Conservation (phyloP, 768 basidiomycete genomes). For the Agaricus bisporus region DNA sequence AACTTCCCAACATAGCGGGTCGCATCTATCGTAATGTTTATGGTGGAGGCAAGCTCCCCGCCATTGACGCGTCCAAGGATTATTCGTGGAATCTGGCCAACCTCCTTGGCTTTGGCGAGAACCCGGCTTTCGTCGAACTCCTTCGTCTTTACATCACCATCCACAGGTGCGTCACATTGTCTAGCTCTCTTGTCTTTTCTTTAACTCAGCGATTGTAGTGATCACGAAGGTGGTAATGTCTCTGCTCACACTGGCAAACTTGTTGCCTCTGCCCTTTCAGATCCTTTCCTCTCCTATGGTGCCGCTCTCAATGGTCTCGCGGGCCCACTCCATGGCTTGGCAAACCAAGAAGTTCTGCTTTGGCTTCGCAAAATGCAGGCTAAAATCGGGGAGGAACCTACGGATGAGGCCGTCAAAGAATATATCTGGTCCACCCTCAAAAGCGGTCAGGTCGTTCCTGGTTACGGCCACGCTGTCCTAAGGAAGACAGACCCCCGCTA, state of each 20-base stretch:
- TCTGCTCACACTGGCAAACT: slow-evolving; percentile 93
- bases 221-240: slow-evolving; percentile 98
- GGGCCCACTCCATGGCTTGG: slow-evolving; percentile 93
- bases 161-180: slow-evolving; percentile 53
- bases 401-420: slow-evolving; percentile 84
- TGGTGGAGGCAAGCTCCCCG: slow-evolving; percentile 79
- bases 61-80: slow-evolving; percentile 80
- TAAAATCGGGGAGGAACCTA: slow-evolving; percentile 79
- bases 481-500: slow-evolving; percentile 93
- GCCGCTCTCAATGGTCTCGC: slow-evolving; percentile 95
- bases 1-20: slow-evolving; percentile 94
- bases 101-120: slow-evolving; percentile 88
- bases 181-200: neutral
- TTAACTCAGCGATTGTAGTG: slow-evolving; percentile 34
- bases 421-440: slow-evolving; percentile 96
- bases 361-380: slow-evolving; percentile 94
- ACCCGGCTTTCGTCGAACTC: slow-evolving; percentile 85
- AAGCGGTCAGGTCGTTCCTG: slow-evolving; percentile 89
- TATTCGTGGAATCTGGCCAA: slow-evolving; percentile 86
- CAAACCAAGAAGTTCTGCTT: slow-evolving; percentile 94
- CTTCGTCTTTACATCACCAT: slow-evolving; percentile 96
- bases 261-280: slow-evolving; percentile 92
- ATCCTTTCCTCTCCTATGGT: slow-evolving; percentile 92
- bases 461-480: slow-evolving; percentile 83
- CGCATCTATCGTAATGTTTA: slow-evolving; percentile 88